phyloP scores from a whole-genome alignment of 1,284 basidiomycete genomes.

The Sporisorium graminicola region DNA sequence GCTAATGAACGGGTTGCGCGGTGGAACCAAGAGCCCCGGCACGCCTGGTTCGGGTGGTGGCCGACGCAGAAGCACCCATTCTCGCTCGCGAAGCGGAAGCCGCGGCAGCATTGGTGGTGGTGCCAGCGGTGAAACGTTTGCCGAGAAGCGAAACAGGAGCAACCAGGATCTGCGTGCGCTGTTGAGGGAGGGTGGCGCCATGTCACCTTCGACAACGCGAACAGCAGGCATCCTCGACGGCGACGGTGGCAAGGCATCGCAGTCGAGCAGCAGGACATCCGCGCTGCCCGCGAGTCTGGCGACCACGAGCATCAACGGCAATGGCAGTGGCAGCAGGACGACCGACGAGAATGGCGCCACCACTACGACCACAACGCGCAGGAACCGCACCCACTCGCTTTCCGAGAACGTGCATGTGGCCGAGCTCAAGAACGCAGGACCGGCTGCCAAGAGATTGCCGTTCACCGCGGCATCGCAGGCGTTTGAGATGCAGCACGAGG shows the following conservation, averaged over 20 bases:
- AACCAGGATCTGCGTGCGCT: slow-evolving; percentile 58
- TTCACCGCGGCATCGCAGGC: slow-evolving; percentile 51
- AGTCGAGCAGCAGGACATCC: slow-evolving; percentile 27
- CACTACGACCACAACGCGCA: slow-evolving; percentile 28
- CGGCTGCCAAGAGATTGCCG: slow-evolving; percentile 43
- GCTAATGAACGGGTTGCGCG: slow-evolving; percentile 32
- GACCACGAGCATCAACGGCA: slow-evolving; percentile 28
- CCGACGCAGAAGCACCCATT: slow-evolving; percentile 45
- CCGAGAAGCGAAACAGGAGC: slow-evolving; percentile 62
- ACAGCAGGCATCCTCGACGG: slow-evolving; percentile 25
- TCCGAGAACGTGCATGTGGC: slow-evolving; percentile 50
- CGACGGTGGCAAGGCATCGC: slow-evolving; percentile 15
- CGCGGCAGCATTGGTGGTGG: slow-evolving; percentile 45
- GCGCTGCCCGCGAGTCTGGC: slow-evolving; percentile 34
- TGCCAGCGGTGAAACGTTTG: slow-evolving; percentile 54
- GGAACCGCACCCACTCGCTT: slow-evolving; percentile 52
- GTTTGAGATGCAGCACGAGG: slow-evolving; percentile 50
- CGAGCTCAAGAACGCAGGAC: slow-evolving; percentile 47
- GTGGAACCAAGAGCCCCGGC: slow-evolving; percentile 42
- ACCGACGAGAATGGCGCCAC: background rate
- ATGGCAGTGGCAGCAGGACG: slow-evolving; percentile 12
- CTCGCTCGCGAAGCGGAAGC: slow-evolving; percentile 55
- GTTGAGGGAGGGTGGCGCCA: slow-evolving; percentile 54
- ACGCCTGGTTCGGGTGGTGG: slow-evolving; percentile 41
- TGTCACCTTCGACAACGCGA: slow-evolving; percentile 46